Evolutionary conservation across 148 eudicot species (phyloP), one percentile per base, ranked within the genome.

Genomic region (Bassia scoparia): DNA sequence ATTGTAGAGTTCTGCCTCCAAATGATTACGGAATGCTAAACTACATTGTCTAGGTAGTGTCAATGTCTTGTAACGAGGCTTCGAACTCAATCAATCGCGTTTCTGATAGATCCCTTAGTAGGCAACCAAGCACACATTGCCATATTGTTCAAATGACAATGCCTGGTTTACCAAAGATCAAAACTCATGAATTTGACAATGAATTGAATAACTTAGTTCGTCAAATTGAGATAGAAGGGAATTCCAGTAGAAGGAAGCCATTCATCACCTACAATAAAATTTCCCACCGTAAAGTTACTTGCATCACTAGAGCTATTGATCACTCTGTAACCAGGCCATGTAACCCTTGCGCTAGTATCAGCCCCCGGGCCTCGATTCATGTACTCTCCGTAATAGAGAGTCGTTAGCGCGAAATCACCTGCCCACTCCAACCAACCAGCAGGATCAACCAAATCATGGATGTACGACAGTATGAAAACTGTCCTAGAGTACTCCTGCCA

Each of bases 341-440:
- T 89, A 54, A 93, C 97, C 50, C 98, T 69, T 13, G 66, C 86
- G 7, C 78, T 85, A 0, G 95, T 90, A 55, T 89, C 85, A 10
- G 97, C 77, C 33, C 98, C 95, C 0, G 87, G 79, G 0, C 98
- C 98, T 54, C 79, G 74, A 67, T 93, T 93, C 69, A 23, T 78
- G 68, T 90, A 89, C 86, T 93, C 98, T 0, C 91, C 89, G 29
- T 93, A 93, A 20, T 75, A 89, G 0, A 89, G 82, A 0, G 97
- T 93, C 0, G 29, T 62, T 23, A 93, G 72, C 0, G 90, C 97
- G 63, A 93, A 93, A 21, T 73, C 78, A 5, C 90, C 97, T 0
- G 53, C 2, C 98, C 98, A 90, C 74, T 87, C 97, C 24, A 87
- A 66, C 90, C 92, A 93, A 4, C 98, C 98, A 0, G 77, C 83